phyloP scores from a whole-genome alignment of 2,329 filamentous ascomycete genomes.

The Xylariales sp. region DNA sequence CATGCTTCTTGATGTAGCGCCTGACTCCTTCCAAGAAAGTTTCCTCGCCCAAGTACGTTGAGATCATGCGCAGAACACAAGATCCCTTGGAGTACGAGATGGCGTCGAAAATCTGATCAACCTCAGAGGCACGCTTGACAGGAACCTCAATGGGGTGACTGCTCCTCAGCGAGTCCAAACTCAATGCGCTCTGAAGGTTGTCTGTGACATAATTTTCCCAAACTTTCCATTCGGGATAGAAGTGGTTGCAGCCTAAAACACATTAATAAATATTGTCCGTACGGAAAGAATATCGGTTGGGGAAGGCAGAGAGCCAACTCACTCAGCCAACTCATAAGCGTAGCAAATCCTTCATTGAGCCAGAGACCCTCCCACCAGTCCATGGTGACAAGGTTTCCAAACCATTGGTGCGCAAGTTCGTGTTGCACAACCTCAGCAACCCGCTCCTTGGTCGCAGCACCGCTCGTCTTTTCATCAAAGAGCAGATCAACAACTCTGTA shows the following conservation, averaged over 20 bases:
- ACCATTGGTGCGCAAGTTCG: conserved; percentile 97
- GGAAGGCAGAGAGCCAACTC: conserved; percentile 8
- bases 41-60: conserved; percentile 89
- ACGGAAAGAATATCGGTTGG: too few relatives aligned
- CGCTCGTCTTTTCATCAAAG: conserved; percentile 86
- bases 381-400: conserved; percentile 96
- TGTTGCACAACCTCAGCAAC: conserved; percentile 96
- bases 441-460: conserved; percentile 84
- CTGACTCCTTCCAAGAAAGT: conserved; percentile 89
- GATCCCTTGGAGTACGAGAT: conserved; percentile 98
- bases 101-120: conserved; percentile 97
- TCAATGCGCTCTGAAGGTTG: conserved; percentile 81
- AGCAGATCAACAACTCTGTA: conserved; percentile 90
- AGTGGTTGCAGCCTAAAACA: conserved; percentile 72
- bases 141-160: conserved; percentile 96
- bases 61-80: conserved; percentile 94
- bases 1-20: conserved; percentile 89
- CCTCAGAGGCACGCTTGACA: conserved; percentile 90
- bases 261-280: too few relatives aligned
- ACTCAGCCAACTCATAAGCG: conserved; percentile 77
- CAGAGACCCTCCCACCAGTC: conserved; percentile 98
- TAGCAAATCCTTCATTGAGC: conserved; percentile 92
- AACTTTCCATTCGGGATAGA: conserved; percentile 98
- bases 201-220: conserved; percentile 96
- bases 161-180: conserved; percentile 85